These are phyloP conservation scores for Sarocladiaceae sp. DNA, from an alignment of 2,329 filamentous ascomycete species.

Conservation along the genomic window DNA sequence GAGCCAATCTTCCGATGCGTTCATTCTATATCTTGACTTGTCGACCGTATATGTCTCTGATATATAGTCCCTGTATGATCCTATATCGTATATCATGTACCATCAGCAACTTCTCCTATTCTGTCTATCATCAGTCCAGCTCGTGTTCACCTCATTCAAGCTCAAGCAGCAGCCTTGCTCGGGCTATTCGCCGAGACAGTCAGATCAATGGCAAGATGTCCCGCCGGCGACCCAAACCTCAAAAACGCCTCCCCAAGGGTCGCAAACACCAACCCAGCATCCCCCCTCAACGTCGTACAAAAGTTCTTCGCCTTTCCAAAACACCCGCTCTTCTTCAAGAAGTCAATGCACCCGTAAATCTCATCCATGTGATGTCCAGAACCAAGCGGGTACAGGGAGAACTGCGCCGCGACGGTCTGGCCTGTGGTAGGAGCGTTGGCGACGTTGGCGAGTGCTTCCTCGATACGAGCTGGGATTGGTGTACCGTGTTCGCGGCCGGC, in stretches of 20 bases:
- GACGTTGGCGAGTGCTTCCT: neutral
- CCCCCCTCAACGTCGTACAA: constrained; percentile 1
- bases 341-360: constrained; percentile 5
- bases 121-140: neutral
- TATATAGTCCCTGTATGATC: no score
- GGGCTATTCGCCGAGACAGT: constrained; percentile 7
- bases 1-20: no score
- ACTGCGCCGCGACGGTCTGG: neutral
- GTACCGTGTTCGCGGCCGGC: neutral
- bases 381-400: constrained; percentile 1
- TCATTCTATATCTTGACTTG: no score
- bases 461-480: neutral
- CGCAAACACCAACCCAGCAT: constrained; percentile 1
- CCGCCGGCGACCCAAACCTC: neutral
- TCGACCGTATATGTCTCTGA: no score
- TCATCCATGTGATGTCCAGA: constrained; percentile 3
- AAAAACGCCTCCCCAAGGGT: neutral
- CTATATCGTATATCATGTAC: no score
- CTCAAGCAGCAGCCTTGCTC: neutral
- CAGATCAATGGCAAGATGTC: constrained; percentile 5
- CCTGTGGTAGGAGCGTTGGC: neutral
- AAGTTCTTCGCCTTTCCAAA: constrained; percentile 5
- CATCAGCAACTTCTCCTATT: no score
- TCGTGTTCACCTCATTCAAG: neutral
- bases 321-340: neutral